Conservation (phyloP, 192 early-diverging fungal species). For the Entophlyctis luteolus region DNA sequence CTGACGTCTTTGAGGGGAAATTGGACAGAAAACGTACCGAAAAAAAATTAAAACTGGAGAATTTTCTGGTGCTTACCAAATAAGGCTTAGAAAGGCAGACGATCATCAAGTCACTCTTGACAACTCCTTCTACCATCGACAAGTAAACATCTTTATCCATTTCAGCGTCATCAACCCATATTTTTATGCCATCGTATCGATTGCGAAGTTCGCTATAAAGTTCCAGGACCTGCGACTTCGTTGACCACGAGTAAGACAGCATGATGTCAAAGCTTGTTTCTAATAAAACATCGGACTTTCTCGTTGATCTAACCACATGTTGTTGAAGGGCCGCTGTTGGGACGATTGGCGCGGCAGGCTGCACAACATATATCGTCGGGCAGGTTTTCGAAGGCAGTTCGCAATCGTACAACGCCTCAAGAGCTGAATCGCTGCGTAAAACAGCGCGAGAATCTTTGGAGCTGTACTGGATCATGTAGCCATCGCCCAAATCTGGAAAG, state of each 20-base stretch:
- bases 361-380: neutral
- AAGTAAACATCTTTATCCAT: constrained; percentile 22
- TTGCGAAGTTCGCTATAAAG: neutral
- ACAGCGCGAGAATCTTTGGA: neutral
- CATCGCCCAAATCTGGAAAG: neutral
- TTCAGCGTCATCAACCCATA: constrained; percentile 20
- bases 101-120: constrained; percentile 3
- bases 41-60: neutral
- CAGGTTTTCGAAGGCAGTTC: neutral
- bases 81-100: constrained; percentile 12
- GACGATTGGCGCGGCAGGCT: neutral
- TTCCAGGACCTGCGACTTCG: neutral
- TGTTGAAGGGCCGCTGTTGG: neutral
- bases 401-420: neutral
- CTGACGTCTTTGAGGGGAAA: neutral
- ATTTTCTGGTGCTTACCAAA: neutral
- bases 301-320: neutral
- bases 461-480: constrained; percentile 7
- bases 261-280: constrained; percentile 4
- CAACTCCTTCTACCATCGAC: constrained; percentile 8
- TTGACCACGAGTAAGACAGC: constrained; percentile 11
- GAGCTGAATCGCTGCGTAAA: neutral
- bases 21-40: neutral
- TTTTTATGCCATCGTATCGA: neutral
- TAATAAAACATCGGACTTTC: neutral